Conservation (phyloP, 768 basidiomycete species). For the Lepiota venenata region DNA sequence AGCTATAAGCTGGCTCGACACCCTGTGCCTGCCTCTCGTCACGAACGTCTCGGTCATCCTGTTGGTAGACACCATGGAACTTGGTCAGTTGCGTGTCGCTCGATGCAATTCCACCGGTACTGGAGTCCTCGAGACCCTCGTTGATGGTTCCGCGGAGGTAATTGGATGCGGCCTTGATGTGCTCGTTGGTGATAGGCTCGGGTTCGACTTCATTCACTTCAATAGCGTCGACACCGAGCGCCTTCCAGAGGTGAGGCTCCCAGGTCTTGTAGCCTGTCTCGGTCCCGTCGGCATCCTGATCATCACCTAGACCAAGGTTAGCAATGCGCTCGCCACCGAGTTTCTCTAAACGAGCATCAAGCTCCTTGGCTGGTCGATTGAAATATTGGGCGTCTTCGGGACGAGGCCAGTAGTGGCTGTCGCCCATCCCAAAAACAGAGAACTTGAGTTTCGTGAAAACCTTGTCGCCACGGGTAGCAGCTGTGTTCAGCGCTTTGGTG, state of each 20-base stretch:
- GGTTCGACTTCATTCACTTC: slow-evolving; percentile 94
- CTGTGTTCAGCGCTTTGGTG: slow-evolving; percentile 80
- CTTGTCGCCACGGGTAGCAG: slow-evolving; percentile 52
- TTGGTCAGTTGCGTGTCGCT: slow-evolving; percentile 95
- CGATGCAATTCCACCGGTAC: slow-evolving; percentile 87
- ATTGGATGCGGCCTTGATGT: slow-evolving; percentile 95
- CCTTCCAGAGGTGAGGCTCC: slow-evolving; percentile 94
- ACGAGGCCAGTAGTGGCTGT: slow-evolving; percentile 99
- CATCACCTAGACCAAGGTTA: slow-evolving; percentile 84
- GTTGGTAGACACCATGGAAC: slow-evolving; percentile 95
- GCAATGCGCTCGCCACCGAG: slow-evolving; percentile 79
- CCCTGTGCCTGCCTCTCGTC: slow-evolving; percentile 93
- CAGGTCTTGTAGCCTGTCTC: slow-evolving; percentile 97
- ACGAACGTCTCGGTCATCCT: slow-evolving; percentile 98
- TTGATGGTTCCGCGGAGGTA: slow-evolving; percentile 94
- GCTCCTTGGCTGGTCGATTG: slow-evolving; percentile 93
- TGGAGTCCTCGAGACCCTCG: slow-evolving; percentile 83
- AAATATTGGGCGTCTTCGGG: slow-evolving; percentile 95
- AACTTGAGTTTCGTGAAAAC: slow-evolving; percentile 65
- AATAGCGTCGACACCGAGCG: slow-evolving; percentile 84
- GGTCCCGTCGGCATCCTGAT: slow-evolving; percentile 95
- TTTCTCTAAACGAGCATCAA: slow-evolving; percentile 73
- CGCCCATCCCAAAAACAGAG: slow-evolving; percentile 93
- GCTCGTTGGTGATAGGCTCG: slow-evolving; percentile 97
- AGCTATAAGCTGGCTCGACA: slow-evolving; percentile 91